Conservation (phyloP, 2,329 filamentous ascomycete species). For the Phaeosphaeria sp. region DNA sequence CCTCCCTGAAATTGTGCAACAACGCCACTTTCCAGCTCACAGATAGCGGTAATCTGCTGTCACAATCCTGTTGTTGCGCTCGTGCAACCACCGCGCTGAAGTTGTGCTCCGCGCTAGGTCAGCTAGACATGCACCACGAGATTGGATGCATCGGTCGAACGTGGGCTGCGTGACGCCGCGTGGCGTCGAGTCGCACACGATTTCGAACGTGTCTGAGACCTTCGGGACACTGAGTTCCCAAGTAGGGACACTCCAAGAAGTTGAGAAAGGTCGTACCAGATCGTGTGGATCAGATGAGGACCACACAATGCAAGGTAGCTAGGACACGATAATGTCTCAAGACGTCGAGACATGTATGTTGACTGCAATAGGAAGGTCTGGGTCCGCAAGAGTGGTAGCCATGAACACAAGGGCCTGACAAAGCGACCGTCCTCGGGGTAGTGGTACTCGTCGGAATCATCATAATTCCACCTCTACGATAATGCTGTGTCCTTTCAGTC, state of each 20-base stretch:
- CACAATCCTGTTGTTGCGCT: slow-evolving; percentile 19
- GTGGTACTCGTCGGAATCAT: slow-evolving; percentile 12
- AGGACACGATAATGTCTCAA: slow-evolving; percentile 21
- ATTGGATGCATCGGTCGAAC: slow-evolving; percentile 31
- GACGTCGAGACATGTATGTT: slow-evolving; percentile 5
- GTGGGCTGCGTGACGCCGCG: slow-evolving; percentile 26
- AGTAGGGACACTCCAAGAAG: slow-evolving; percentile 7
- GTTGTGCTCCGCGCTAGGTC: slow-evolving; percentile 35
- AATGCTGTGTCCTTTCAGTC: slow-evolving; percentile 5
- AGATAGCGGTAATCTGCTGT: slow-evolving; percentile 19
- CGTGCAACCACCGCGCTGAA: slow-evolving; percentile 15
- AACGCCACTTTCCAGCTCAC: slow-evolving; percentile 4
- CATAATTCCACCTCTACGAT: slow-evolving; percentile 15
- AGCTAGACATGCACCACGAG: slow-evolving; percentile 43
- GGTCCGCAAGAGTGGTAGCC: slow-evolving; percentile 10
- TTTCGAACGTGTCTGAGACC: slow-evolving; percentile 29
- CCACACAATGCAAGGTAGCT: slow-evolving; percentile 24
- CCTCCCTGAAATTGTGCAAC: background rate
- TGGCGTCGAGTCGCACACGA: slow-evolving; percentile 22
- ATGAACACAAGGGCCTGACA: slow-evolving; percentile 1
- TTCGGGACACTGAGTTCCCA: slow-evolving; percentile 12
- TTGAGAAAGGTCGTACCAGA: slow-evolving; percentile 21
- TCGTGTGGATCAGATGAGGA: slow-evolving; percentile 17
- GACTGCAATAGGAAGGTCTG: slow-evolving; percentile 10
- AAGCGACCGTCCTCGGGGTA: slow-evolving; percentile 17